Evolutionary conservation across 2,329 filamentous ascomycete species (phyloP).

Genomic region (Fusarium sp.): DNA sequence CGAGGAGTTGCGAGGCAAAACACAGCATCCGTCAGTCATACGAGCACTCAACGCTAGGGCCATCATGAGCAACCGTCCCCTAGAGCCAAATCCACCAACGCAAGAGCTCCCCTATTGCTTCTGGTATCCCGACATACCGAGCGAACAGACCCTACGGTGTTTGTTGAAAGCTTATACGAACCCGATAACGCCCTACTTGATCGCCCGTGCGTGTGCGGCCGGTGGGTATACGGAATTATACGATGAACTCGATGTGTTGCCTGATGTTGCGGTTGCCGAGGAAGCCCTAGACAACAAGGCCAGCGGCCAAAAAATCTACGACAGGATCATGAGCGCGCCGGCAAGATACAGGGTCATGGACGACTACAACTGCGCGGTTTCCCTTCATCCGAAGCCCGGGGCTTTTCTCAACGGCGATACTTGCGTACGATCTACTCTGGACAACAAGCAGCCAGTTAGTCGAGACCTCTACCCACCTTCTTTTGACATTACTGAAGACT

Average conservation of each 20-base stretch:
- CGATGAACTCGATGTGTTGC: conserved; percentile 50
- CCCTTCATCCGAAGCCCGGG: not conserved
- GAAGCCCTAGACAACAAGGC: conserved; percentile 50
- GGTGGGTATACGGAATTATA: conserved; percentile 52
- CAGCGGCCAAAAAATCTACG: conserved; percentile 42
- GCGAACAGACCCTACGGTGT: conserved; percentile 50
- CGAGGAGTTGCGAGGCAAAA: not conserved
- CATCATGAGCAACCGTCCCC: conserved; percentile 53
- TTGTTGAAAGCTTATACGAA: conserved; percentile 43
- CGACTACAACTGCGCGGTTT: conserved; percentile 46
- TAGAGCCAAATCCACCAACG: conserved; percentile 24
- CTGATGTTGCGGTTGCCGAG: conserved; percentile 54
- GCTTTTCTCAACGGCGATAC: conserved; percentile 29
- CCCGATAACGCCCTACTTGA: conserved; percentile 51
- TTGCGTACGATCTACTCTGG: not conserved
- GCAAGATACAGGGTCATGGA: conserved; percentile 51
- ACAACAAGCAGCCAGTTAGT: not conserved
- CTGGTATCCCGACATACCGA: conserved; percentile 53
- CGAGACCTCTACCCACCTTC: not conserved
- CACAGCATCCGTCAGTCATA: not conserved
- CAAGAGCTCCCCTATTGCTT: conserved; percentile 54
- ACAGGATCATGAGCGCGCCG: conserved; percentile 44
- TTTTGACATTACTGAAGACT: conserved; percentile 21
- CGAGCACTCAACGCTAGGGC: conserved; percentile 45
- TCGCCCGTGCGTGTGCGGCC: conserved; percentile 54